Evolutionary conservation across 164 flowering plant genomes (phyloP).

Genomic region (Aristolochia californica): DNA sequence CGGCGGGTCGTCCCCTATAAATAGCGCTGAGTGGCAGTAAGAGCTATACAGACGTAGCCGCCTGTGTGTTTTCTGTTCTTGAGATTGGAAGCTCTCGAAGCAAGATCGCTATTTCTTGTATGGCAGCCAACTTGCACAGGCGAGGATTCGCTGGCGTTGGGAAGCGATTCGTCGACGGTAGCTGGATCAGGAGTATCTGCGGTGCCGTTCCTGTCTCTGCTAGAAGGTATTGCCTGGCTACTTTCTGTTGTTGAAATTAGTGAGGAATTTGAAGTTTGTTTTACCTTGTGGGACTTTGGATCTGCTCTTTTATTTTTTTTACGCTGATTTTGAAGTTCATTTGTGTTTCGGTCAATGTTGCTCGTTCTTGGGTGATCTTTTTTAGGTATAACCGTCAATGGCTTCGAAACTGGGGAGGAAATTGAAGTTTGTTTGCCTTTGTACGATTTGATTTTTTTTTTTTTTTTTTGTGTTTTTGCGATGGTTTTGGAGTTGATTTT

Average conservation of each 20-base stretch:
- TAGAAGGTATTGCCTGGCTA: constrained; percentile 2
- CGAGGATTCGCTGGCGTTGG: constrained; percentile 35
- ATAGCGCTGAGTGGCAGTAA: neutral
- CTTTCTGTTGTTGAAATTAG: too few species aligned
- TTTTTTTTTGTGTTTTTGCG: too few species aligned
- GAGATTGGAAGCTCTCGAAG: neutral
- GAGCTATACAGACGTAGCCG: neutral
- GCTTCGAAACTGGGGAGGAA: too few species aligned
- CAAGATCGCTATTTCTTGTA: constrained; percentile 12
- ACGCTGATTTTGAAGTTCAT: neutral
- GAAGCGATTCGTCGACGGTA: constrained; percentile 28
- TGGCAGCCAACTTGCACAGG: constrained; percentile 39
- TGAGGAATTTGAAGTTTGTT: neutral
- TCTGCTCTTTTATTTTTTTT: neutral
- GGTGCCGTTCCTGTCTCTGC: constrained; percentile 9
- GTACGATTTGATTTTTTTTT: too few species aligned
- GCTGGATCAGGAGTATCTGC: constrained; percentile 15
- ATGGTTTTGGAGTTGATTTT: too few species aligned
- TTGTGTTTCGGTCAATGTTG: neutral
- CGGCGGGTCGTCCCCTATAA: neutral
- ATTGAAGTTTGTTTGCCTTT: too few species aligned
- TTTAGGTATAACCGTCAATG: too few species aligned
- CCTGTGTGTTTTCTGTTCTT: neutral
- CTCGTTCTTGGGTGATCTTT: neutral
- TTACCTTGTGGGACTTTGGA: neutral